phyloP scores from a whole-genome alignment of 1,284 basidiomycete species.

The Ceratobasidium sp. region DNA sequence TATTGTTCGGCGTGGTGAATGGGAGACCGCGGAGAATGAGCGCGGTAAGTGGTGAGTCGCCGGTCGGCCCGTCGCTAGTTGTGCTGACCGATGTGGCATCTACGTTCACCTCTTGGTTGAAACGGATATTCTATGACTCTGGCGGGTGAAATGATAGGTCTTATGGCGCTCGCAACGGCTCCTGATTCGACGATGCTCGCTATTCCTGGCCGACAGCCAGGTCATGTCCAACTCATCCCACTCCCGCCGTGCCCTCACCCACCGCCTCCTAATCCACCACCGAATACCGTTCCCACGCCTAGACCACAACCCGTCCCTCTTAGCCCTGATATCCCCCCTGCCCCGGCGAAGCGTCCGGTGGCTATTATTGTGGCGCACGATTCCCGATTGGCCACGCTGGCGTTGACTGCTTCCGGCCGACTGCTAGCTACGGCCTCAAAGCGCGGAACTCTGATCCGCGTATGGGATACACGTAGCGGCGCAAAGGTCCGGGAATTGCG shows the following conservation, averaged over 20 bases:
- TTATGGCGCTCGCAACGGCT: slow-evolving; percentile 84
- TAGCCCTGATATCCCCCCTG: slow-evolving; percentile 55
- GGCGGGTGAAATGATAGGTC: slow-evolving; percentile 65
- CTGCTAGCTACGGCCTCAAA: slow-evolving; percentile 88
- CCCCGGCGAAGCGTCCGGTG: slow-evolving; percentile 73
- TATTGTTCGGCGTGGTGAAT: slow-evolving; percentile 76
- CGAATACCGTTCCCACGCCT: slow-evolving; percentile 37
- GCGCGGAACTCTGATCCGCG: slow-evolving; percentile 86
- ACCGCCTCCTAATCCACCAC: slow-evolving; percentile 58
- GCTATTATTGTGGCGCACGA: slow-evolving; percentile 90
- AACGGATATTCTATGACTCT: neutral
- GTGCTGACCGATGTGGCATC: slow-evolving; percentile 29
- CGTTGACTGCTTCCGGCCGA: slow-evolving; percentile 81
- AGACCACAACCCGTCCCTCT: neutral
- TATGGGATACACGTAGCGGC: slow-evolving; percentile 87
- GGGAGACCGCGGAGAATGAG: slow-evolving; percentile 91
- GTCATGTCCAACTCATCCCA: slow-evolving; percentile 91
- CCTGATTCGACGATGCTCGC: slow-evolving; percentile 83
- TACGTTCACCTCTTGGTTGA: slow-evolving; percentile 28
- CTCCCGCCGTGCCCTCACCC: slow-evolving; percentile 81
- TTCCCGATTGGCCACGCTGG: slow-evolving; percentile 81
- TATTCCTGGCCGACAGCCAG: slow-evolving; percentile 88
- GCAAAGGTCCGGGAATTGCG: slow-evolving; percentile 85
- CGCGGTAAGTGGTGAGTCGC: slow-evolving; percentile 68
- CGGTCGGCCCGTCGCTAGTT: slow-evolving; percentile 23